phyloP scores from a whole-genome alignment of 2,329 filamentous ascomycete genomes.

The Fulvia fulva region DNA sequence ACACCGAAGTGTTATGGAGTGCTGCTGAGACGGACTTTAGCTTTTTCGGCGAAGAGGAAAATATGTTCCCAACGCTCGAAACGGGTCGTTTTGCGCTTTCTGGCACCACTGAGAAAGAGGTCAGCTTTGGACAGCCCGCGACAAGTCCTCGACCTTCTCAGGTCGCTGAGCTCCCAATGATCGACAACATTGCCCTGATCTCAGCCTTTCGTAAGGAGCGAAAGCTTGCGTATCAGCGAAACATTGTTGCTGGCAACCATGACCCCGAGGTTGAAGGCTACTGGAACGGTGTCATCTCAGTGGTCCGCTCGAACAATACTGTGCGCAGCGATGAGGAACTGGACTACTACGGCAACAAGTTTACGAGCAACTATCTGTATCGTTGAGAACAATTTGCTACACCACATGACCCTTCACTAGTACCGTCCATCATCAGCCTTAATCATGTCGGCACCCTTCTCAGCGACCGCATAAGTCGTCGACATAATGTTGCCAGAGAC shows the following conservation, averaged over 20 bases:
- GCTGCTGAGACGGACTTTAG: conserved; percentile 56
- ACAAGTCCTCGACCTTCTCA: neutral
- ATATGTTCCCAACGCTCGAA: conserved; percentile 27
- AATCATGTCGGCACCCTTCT: conserved; percentile 36
- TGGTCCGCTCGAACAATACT: conserved; percentile 44
- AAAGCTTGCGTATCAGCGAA: conserved; percentile 46
- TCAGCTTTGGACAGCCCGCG: conserved; percentile 14
- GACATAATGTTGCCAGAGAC: conserved; percentile 33
- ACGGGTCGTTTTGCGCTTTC: conserved; percentile 17
- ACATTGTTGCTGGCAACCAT: conserved; percentile 30
- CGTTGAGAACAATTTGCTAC: conserved; percentile 16
- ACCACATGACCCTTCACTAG: neutral
- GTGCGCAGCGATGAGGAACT: conserved; percentile 30
- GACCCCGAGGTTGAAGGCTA: conserved; percentile 50
- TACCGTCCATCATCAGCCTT: conserved; percentile 24
- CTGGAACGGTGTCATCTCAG: conserved; percentile 57
- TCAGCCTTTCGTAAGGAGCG: conserved; percentile 52
- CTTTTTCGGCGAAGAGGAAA: conserved; percentile 54
- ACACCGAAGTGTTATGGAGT: conserved; percentile 57
- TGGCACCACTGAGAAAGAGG: conserved; percentile 23
- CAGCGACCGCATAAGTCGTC: conserved; percentile 35
- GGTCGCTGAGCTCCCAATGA: conserved; percentile 4
- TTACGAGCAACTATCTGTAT: conserved; percentile 28
- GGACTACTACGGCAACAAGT: conserved; percentile 35
- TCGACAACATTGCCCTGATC: conserved; percentile 54